These are phyloP conservation scores for Pseudozyma hubeiensis DNA, from an alignment of 1,284 basidiomycete species.

Conservation along the genomic window DNA sequence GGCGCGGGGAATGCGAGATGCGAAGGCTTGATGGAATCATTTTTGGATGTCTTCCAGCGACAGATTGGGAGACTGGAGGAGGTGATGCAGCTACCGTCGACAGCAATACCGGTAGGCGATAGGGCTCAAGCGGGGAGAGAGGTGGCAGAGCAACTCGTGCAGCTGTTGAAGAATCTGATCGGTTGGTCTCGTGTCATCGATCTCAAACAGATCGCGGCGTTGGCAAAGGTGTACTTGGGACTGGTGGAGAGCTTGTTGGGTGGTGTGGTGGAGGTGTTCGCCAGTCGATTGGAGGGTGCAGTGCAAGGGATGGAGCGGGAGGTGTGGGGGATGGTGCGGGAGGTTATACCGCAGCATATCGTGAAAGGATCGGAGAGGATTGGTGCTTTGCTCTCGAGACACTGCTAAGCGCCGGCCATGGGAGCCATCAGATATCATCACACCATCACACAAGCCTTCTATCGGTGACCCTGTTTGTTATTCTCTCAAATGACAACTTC, in stretches of 20 bases:
- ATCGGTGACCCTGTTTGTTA: background rate
- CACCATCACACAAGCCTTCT: background rate
- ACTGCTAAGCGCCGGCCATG: no score
- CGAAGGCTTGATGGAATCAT: constrained; percentile 28
- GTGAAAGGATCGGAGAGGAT: background rate
- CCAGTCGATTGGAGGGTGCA: background rate
- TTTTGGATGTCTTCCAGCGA: constrained; percentile 7
- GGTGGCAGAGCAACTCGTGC: constrained; percentile 1
- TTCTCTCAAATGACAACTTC: no score
- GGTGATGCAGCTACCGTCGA: constrained; percentile 4
- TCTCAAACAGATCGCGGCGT: background rate
- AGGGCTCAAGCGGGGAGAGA: background rate
- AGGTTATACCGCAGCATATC: background rate
- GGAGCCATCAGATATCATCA: no score
- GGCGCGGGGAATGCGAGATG: constrained; percentile 32
- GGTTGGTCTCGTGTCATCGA: constrained; percentile 1
- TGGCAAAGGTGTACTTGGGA: background rate
- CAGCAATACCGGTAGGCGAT: background rate
- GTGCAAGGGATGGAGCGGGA: background rate
- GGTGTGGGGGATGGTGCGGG: background rate
- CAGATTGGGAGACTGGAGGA: constrained; percentile 16
- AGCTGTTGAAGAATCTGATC: constrained; percentile 12
- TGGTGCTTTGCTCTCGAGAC: background rate
- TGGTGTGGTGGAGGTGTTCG: constrained; percentile 1
- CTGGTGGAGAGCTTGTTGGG: constrained; percentile 12